Base-by-base conservation (phyloP, 768 basidiomycete species). In the Serpula lacrymans region DNA sequence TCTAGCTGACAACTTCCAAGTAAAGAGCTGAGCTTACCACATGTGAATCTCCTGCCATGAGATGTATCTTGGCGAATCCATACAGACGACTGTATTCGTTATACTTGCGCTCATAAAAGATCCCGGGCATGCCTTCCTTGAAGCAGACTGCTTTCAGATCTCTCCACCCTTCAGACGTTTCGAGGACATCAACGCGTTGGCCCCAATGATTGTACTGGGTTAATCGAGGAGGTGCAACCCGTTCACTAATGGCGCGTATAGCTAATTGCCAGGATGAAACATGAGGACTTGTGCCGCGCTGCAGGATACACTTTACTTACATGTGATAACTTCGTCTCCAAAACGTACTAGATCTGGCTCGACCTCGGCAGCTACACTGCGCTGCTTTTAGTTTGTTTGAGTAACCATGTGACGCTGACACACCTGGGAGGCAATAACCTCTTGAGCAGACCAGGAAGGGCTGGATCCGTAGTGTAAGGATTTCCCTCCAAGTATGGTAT, bases 131-230 rank as follows among this genome's bases (percentile, higher is more conserved):
- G 7, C 87, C 87, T 57, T 84, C 83, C 39, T 70, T 65, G 48
- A 82, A 77, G 24, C 72, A 69, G 18, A 78, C 52, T 1, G 71
- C 75, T 58, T 85, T 87, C 48, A 89, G 65, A 14, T 66, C 67
- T 11, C 80, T 67, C 87, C 87, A 90, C 1, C 78, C 83, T 53
- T 87, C 84, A 13, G 80, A 82, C 1, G 84, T 86, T 27, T 78
- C 67, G 0, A 91, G 71, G 4, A 64, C 59, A 55, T 90, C 86
- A 6, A 87, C 63, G 9, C 80, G 75, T 34, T 58, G 53, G 0
- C 86, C 86, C 80, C 79, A 88, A 47, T 86, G 79, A 50, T 88
- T 70, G 52, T 86, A 89, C 57, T 88, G 88, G 1, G 69, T 69
- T 16, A 89, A 58, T 8, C 57, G 65, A 0, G 83, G 80, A 14